Percentiles rank a stretch among this genome's conserved stretches.
Conservation (phyloP, 306 rosid genomes). For the Quercus robur region DNA sequence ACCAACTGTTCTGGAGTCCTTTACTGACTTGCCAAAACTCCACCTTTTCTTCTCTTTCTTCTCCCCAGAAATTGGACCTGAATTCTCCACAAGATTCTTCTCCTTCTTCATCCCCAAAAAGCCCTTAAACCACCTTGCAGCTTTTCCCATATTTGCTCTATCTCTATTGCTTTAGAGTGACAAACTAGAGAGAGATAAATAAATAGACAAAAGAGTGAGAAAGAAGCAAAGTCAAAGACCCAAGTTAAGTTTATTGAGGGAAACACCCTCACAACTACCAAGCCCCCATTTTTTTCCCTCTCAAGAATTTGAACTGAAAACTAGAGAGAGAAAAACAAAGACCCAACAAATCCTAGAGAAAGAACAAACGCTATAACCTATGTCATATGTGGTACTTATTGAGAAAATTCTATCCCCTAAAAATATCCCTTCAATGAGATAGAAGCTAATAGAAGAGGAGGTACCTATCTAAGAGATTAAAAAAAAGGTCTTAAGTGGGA, state of each 20-base stretch:
- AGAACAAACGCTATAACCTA: background rate
- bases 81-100: conserved; percentile 40
- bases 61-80: conserved; percentile 27
- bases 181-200: conserved; percentile 23
- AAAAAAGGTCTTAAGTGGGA: conserved; percentile 14
- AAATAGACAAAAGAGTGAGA: background rate
- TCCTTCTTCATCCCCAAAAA: conserved; percentile 84
- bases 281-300: conserved; percentile 2
- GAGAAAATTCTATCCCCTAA: too few relatives aligned
- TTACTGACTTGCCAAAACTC: conserved; percentile 79
- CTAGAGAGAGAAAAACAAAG: background rate
- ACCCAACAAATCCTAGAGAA: background rate
- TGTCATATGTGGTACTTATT: too few relatives aligned
- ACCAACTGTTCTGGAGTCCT: conserved; percentile 23
- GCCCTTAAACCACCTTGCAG: conserved; percentile 85
- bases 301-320: background rate
- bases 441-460: conserved; percentile 1
- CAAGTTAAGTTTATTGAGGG: conserved; percentile 23
- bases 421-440: background rate
- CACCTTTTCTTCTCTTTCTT: conserved; percentile 72
- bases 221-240: conserved; percentile 6
- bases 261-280: background rate
- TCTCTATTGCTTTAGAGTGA: conserved; percentile 7
- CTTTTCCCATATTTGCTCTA: conserved; percentile 44
- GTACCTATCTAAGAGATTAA: background rate